phyloP scores from a whole-genome alignment of 495 filamentous ascomycete genomes.

The Hyaloscypha hepaticicola region DNA sequence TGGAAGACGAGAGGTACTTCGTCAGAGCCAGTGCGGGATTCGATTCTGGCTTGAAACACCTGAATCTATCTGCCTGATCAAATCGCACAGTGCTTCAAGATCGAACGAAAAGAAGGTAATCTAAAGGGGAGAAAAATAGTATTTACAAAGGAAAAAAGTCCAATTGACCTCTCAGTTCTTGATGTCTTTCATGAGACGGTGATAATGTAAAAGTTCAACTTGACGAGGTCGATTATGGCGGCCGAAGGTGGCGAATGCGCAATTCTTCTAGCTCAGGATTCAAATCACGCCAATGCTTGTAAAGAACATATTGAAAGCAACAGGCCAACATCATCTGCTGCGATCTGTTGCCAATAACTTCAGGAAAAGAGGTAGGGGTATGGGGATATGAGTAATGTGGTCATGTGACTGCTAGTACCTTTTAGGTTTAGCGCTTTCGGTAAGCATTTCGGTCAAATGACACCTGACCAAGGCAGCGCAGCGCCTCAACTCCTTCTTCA shows the following conservation, averaged over 20 bases:
- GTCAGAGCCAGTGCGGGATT: too few relatives aligned
- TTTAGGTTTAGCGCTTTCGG: too few relatives aligned
- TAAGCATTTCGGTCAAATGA: too few relatives aligned
- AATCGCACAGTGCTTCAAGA: neutral
- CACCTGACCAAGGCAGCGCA: too few relatives aligned
- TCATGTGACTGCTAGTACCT: too few relatives aligned
- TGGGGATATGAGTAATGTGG: too few relatives aligned
- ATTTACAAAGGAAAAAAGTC: neutral
- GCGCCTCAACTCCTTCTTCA: conserved; percentile 2
- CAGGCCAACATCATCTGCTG: too few relatives aligned
- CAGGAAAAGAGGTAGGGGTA: too few relatives aligned
- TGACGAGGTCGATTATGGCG: neutral
- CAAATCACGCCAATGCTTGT: neutral
- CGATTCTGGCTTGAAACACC: neutral
- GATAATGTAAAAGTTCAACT: neutral
- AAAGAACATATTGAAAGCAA: too few relatives aligned
- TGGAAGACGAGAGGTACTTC: too few relatives aligned
- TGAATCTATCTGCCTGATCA: neutral
- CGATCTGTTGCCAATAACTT: too few relatives aligned
- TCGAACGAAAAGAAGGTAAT: neutral
- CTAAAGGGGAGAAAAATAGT: neutral
- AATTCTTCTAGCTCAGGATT: neutral
- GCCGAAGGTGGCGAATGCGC: neutral
- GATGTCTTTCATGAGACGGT: too few relatives aligned
- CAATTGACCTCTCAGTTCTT: neutral